These are phyloP conservation scores for Calonectria ilicicola DNA, from an alignment of 2,329 filamentous ascomycete genomes.

Conservation along the genomic window DNA sequence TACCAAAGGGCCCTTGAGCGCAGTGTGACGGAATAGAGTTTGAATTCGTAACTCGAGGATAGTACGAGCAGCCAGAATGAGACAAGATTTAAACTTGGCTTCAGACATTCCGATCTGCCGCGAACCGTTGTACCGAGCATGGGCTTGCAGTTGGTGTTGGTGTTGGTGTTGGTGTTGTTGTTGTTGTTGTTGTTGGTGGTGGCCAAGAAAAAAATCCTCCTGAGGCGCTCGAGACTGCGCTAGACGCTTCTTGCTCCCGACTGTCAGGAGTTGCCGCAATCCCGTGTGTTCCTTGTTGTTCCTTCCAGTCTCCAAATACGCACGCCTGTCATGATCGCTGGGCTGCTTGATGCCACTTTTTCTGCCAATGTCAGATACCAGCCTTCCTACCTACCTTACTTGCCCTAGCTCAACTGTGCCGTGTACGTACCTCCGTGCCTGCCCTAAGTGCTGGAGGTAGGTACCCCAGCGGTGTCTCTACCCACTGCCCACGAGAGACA, in stretches of 20 bases:
- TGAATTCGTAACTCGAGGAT: neutral
- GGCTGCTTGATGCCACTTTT: conserved; percentile 16
- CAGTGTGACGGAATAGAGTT: conserved; percentile 9
- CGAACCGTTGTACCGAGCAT: neutral
- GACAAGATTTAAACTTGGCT: conserved; percentile 2
- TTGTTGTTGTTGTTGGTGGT: neutral
- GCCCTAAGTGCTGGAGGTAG: neutral
- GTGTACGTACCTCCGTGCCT: conserved; percentile 8
- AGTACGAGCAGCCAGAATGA: neutral
- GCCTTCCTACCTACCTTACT: conserved; percentile 10
- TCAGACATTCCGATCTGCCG: neutral
- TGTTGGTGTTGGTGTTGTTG: neutral
- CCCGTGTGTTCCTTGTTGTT: neutral
- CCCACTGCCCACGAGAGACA: conserved; percentile 6
- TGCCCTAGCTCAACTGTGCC: conserved; percentile 6
- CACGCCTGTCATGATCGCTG: neutral
- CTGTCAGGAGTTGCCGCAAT: conserved; percentile 17
- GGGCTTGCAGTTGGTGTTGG: neutral
- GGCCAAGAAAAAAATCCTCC: neutral
- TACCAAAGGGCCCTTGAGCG: neutral
- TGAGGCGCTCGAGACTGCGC: conserved; percentile 12
- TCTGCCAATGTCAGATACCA: conserved; percentile 5
- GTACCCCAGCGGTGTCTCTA: neutral
- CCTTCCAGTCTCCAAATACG: neutral
- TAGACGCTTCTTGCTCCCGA: conserved; percentile 18